A percentile compares a stretch with the other conserved stretches of the same genome.
These are phyloP conservation scores for Pythium insidiosum DNA, from an alignment of 352 stramenopile genomes.

Conservation along the genomic window DNA sequence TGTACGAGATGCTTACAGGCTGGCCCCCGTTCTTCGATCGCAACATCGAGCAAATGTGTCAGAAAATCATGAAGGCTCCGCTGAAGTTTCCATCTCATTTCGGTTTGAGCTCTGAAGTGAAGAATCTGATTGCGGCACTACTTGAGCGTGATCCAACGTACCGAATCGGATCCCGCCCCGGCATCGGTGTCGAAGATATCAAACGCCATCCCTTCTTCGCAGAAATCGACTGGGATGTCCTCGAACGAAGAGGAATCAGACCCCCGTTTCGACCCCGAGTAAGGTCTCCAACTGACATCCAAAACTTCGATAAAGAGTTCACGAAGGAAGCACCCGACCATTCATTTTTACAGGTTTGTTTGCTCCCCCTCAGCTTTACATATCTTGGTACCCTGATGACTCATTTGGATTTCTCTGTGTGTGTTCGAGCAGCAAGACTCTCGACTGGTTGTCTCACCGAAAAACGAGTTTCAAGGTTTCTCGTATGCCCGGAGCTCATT, in stretches of 20 bases:
- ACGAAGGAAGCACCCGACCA: slow-evolving; percentile 79
- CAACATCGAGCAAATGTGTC: slow-evolving; percentile 89
- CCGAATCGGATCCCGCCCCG: slow-evolving; percentile 59
- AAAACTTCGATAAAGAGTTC: no score
- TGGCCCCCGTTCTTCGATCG: slow-evolving; percentile 91
- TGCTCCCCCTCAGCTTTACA: background rate
- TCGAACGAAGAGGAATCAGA: slow-evolving; percentile 64
- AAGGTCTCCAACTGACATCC: slow-evolving; percentile 64
- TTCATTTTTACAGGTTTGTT: slow-evolving; percentile 41
- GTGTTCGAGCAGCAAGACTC: slow-evolving; percentile 78
- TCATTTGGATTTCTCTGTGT: slow-evolving; percentile 4
- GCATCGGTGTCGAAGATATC: slow-evolving; percentile 59
- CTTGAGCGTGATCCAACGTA: slow-evolving; percentile 66
- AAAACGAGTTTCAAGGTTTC: slow-evolving; percentile 84
- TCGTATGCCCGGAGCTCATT: slow-evolving; percentile 53
- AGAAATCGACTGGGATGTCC: slow-evolving; percentile 64
- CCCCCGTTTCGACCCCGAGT: slow-evolving; percentile 85
- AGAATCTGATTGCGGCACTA: slow-evolving; percentile 71
- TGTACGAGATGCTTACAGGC: slow-evolving; percentile 94
- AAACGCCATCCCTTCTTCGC: slow-evolving; percentile 79
- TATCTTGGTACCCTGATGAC: slow-evolving; percentile 1
- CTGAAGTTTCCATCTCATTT: slow-evolving; percentile 86
- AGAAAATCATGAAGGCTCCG: slow-evolving; percentile 86
- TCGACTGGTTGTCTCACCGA: slow-evolving; percentile 57
- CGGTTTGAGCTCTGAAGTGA: slow-evolving; percentile 57